A percentile compares a stretch with the other conserved stretches of the same genome.
phyloP scores from a whole-genome alignment of 805 yeast genomes.

The Candida morakotiae region DNA sequence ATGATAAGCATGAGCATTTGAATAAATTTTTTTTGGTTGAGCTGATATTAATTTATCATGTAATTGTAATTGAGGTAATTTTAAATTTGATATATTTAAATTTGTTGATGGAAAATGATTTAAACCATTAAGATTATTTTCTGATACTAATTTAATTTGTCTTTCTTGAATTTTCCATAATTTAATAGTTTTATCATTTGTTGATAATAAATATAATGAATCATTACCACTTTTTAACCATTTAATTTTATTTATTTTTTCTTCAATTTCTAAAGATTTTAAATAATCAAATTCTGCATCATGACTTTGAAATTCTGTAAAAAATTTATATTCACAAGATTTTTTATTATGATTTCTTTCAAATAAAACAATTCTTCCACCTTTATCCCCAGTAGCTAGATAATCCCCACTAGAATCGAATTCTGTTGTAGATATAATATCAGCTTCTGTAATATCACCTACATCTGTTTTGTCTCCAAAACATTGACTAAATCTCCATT shows the following conservation, averaged over 20 bases:
- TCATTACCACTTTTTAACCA: slow-evolving; percentile 89
- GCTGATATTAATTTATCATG: slow-evolving; percentile 96
- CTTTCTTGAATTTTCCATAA: slow-evolving; percentile 95
- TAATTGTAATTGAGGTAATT: slow-evolving; percentile 82
- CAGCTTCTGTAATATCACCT: slow-evolving; percentile 93
- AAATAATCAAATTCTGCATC: slow-evolving; percentile 98
- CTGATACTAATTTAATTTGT: slow-evolving; percentile 86
- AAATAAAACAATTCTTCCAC: slow-evolving; percentile 94
- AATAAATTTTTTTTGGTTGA: slow-evolving; percentile 83
- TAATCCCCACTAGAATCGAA: slow-evolving; percentile 93
- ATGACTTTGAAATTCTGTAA: slow-evolving; percentile 96
- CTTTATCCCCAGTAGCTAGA: slow-evolving; percentile 97
- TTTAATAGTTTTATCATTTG: slow-evolving; percentile 98
- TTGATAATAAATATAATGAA: slow-evolving; percentile 84
- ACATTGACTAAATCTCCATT: slow-evolving; percentile 92
- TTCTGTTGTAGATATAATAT: slow-evolving; percentile 94
- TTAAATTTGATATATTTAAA: slow-evolving; percentile 41
- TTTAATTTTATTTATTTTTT: slow-evolving; percentile 94
- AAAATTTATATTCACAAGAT: slow-evolving; percentile 86
- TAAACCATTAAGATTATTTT: slow-evolving; percentile 64
- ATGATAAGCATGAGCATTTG: slow-evolving; percentile 98
- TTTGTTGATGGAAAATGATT: slow-evolving; percentile 15
- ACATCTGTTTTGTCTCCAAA: slow-evolving; percentile 98
- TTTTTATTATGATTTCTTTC: slow-evolving; percentile 77
- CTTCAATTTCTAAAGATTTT: slow-evolving; percentile 94